Evolutionary conservation across 208 protist genomes (phyloP).

Genomic region (Leishmania arabica): DNA sequence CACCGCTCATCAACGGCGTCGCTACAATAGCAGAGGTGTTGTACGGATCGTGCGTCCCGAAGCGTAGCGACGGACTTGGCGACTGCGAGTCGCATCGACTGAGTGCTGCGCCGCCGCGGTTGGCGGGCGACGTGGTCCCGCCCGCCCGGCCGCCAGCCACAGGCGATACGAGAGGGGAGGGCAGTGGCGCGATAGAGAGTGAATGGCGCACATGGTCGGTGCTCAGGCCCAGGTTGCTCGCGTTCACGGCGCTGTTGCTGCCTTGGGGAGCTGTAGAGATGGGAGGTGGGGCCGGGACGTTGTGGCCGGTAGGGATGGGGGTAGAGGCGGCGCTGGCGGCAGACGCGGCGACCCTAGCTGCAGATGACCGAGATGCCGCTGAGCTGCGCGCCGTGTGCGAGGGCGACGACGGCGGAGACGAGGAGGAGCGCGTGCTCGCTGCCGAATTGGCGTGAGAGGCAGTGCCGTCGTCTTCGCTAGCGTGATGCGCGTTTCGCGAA

Average conservation of each 20-base stretch:
- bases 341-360: background rate
- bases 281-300: background rate
- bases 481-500: background rate
- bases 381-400: background rate
- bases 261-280: background rate
- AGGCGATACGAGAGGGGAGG: slow-evolving; percentile 1
- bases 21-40: slow-evolving; percentile 11
- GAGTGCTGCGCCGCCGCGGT: slow-evolving; percentile 4
- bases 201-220: background rate
- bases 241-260: background rate
- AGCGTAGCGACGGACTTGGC: slow-evolving; percentile 9
- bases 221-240: background rate
- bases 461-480: background rate
- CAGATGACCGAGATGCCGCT: background rate
- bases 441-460: background rate
- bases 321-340: background rate
- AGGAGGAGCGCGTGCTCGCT: background rate
- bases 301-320: background rate
- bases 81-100: slow-evolving; percentile 14
- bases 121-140: background rate
- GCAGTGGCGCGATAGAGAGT: background rate
- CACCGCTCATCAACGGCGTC: background rate
- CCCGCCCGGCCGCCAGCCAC: background rate
- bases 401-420: background rate
- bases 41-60: slow-evolving; percentile 25